Base-by-base conservation (phyloP, 352 stramenopile genomes). In the Phytophthora multivora region DNA sequence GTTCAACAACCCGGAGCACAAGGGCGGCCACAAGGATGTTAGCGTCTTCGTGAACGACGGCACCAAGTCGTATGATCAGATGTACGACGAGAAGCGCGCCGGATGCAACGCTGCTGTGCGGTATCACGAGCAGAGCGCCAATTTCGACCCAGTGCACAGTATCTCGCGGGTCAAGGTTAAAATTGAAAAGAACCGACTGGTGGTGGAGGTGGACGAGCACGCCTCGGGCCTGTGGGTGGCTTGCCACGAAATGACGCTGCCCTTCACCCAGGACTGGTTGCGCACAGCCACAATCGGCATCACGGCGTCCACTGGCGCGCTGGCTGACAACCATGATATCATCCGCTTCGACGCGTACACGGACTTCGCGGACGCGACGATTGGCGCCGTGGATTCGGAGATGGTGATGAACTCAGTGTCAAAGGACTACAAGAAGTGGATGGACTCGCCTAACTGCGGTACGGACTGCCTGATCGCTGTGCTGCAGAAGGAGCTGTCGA, bases 311-410 rank as follows among this genome's bases (percentile, higher is more conserved):
- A 96, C 87, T 2, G 87, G 87, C n/a, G 72, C 72, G 23, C 59
- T 96, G 15, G 87, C 87, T 10, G 87, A 96, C 62, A 96, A 96
- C 61, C 87, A 96, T 63, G 87, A 96, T 60, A 75, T 94, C 42
- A 86, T 94, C 35, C 79, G 79, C 46, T 89, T 94, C 41, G 80
- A 90, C 21, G 71, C 78, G 19, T 95, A 88, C 51, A 68, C 73
- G 25, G 81, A 92, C 2, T 81, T 81, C 39, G 52, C 56, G 26
- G 84, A 93, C 57, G 42, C 51, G 18, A 71, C 60, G 6, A 73
- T 75, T 12, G 68, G 70, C 16, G 53, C 56, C 2, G 72, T 80
- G 30, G 86, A 95, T 62, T 82, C 82, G 41, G 82, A 93, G 39
- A 73, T 73, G 53, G 73, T 90, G 45, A 80, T 88, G 79, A 85